Conservation (phyloP, 306 rosid genomes). For the Trifolium repens region DNA sequence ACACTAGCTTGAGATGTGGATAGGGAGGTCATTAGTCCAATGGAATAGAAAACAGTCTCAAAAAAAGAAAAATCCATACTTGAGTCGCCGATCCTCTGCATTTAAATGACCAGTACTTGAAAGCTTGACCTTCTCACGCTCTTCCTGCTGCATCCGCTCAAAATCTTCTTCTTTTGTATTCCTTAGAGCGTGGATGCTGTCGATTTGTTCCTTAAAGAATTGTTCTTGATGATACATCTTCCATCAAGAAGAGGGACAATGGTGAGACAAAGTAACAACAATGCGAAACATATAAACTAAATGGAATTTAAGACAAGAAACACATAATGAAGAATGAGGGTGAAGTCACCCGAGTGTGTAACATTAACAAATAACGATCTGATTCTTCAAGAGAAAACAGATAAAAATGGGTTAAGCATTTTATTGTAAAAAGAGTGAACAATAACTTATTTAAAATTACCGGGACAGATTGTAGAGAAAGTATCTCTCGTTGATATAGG, state of each 20-base stretch:
- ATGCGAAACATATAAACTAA: constrained; percentile 1
- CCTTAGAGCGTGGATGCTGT: constrained; percentile 56
- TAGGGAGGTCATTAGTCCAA: constrained; percentile 20
- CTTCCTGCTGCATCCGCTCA: constrained; percentile 79
- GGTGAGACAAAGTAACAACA: constrained; percentile 25
- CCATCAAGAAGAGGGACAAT: constrained; percentile 4
- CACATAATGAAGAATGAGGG: constrained; percentile 3
- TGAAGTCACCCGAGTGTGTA: not conserved
- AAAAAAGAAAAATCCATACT: constrained; percentile 45
- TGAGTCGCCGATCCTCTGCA: constrained; percentile 53
- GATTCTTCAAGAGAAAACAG: not conserved
- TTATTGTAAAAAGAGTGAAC: constrained; percentile 7
- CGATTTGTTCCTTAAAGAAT: constrained; percentile 69
- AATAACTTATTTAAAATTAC: constrained; percentile 17
- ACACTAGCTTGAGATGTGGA: constrained; percentile 7
- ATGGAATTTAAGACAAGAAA: constrained; percentile 19
- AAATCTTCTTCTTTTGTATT: constrained; percentile 67
- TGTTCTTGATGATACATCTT: constrained; percentile 78
- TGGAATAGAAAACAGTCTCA: constrained; percentile 13
- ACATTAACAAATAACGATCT: constrained; percentile 4
- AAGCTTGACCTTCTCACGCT: constrained; percentile 73
- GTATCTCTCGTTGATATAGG: constrained; percentile 17
- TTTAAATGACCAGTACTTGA: constrained; percentile 48
- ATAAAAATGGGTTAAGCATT: not conserved
- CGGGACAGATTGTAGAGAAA: not conserved